These are phyloP conservation scores for Ustilago vetiveriae DNA, from an alignment of 1,284 basidiomycete genomes.

Conservation along the genomic window DNA sequence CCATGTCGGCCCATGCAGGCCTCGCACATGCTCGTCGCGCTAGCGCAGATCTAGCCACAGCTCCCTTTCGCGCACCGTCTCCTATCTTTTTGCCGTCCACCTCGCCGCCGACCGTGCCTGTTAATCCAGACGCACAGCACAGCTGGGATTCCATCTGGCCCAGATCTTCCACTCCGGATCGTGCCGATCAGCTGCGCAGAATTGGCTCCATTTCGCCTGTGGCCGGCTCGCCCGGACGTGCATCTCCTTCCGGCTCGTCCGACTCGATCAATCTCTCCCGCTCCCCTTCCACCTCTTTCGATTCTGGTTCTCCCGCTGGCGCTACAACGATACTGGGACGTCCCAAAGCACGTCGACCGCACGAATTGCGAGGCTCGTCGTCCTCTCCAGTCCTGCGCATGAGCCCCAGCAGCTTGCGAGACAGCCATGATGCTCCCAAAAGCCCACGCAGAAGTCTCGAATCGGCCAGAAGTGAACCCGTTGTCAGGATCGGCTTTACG, in stretches of 20 bases:
- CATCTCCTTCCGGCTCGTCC: constrained; percentile 23
- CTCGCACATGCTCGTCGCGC: constrained; percentile 30
- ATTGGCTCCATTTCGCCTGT: constrained; percentile 38
- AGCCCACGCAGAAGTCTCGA: constrained; percentile 39
- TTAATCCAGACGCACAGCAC: constrained; percentile 50
- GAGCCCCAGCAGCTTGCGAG: constrained; percentile 19
- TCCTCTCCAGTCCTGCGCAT: constrained; percentile 43
- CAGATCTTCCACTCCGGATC: constrained; percentile 37
- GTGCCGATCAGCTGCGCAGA: constrained; percentile 32
- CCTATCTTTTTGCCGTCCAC: constrained; percentile 38
- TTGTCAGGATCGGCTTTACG: constrained; percentile 36
- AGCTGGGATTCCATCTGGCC: constrained; percentile 60
- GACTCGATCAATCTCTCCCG: constrained; percentile 33
- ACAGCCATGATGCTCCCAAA: constrained; percentile 19
- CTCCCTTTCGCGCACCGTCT: constrained; percentile 36
- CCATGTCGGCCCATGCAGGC: constrained; percentile 34
- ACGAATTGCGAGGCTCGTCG: constrained; percentile 42
- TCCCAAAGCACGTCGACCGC: constrained; percentile 42
- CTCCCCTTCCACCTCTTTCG: constrained; percentile 35
- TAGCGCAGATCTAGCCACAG: constrained; percentile 24
- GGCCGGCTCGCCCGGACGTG: constrained; percentile 26
- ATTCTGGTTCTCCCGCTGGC: constrained; percentile 28
- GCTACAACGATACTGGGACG: constrained; percentile 26
- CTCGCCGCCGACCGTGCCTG: constrained; percentile 26
- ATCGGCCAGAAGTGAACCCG: constrained; percentile 25